Percentiles rank a stretch among this genome's conserved stretches.
These are phyloP conservation scores for Pseudognaphalium luteoalbum DNA, from an alignment of 129 eudicot genomes.

Conservation along the genomic window DNA sequence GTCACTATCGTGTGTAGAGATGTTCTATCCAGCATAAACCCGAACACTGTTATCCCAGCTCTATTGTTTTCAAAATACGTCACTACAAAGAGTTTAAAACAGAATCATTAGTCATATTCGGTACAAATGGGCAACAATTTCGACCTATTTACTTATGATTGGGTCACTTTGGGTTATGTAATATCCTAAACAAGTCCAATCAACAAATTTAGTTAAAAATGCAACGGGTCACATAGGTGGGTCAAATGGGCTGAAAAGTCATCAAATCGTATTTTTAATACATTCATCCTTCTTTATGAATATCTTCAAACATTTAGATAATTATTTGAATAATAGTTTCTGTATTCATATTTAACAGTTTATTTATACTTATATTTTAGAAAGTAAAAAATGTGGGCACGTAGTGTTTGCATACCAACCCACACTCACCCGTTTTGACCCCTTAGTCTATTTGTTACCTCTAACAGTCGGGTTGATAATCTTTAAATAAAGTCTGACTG, in stretches of 20 bases:
- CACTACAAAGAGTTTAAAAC: slow-evolving; percentile 39
- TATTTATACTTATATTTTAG: too few species aligned
- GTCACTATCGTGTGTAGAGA: slow-evolving; percentile 73
- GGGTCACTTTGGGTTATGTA: not conserved
- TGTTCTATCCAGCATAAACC: slow-evolving; percentile 78
- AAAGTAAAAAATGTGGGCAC: not conserved
- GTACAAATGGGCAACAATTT: not conserved
- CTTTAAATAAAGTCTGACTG: not conserved
- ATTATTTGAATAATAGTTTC: not conserved
- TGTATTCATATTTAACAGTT: not conserved
- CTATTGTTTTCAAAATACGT: slow-evolving; percentile 77
- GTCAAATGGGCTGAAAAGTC: not conserved
- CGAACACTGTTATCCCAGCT: slow-evolving; percentile 87
- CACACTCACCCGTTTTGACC: not conserved
- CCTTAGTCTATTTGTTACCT: not conserved
- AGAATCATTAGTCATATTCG: slow-evolving; percentile 2
- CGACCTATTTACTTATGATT: not conserved
- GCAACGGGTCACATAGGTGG: not conserved
- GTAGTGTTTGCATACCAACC: not conserved
- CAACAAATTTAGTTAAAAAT: not conserved
- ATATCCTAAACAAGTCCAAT: not conserved
- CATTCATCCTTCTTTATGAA: not conserved
- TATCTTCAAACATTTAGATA: not conserved
- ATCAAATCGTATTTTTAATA: not conserved
- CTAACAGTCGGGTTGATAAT: not conserved